Conservation (phyloP, 164 flowering plant genomes). For the Stephania japonica region DNA sequence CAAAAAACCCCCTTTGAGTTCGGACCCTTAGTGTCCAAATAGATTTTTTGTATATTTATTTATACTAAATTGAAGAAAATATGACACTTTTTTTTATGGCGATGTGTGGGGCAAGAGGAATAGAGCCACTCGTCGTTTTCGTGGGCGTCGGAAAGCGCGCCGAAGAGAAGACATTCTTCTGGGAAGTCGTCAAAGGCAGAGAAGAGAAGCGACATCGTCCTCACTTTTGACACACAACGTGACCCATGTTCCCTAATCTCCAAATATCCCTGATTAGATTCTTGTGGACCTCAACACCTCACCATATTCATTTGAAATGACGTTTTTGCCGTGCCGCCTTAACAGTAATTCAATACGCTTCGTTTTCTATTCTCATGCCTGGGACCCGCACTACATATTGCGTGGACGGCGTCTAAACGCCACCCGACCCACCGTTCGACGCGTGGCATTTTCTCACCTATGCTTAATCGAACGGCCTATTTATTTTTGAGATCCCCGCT, state of each 20-base stretch:
- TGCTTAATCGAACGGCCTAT: too few species aligned
- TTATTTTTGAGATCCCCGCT: too few species aligned
- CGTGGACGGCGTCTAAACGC: not conserved
- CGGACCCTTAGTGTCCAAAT: too few species aligned
- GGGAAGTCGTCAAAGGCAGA: slow-evolving; percentile 3
- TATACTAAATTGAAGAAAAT: too few species aligned
- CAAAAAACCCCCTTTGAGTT: too few species aligned
- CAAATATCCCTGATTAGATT: not conserved
- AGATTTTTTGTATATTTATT: too few species aligned
- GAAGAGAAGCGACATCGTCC: not conserved
- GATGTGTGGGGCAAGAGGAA: not conserved
- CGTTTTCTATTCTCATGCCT: not conserved
- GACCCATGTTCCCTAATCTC: not conserved
- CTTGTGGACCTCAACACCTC: not conserved
- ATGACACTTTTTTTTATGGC: too few species aligned
- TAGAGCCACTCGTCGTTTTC: slow-evolving; percentile 5
- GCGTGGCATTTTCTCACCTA: not conserved
- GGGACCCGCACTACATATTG: not conserved
- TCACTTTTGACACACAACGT: not conserved
- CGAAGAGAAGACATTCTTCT: slow-evolving; percentile 4
- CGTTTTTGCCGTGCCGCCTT: not conserved
- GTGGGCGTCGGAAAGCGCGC: not conserved
- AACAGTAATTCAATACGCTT: not conserved
- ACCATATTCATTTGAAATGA: not conserved
- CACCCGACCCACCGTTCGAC: not conserved